Evolutionary conservation across 2,329 filamentous ascomycete species (phyloP), one percentile per base, ranked within the genome.

Genomic region (Cadophora gregata): DNA sequence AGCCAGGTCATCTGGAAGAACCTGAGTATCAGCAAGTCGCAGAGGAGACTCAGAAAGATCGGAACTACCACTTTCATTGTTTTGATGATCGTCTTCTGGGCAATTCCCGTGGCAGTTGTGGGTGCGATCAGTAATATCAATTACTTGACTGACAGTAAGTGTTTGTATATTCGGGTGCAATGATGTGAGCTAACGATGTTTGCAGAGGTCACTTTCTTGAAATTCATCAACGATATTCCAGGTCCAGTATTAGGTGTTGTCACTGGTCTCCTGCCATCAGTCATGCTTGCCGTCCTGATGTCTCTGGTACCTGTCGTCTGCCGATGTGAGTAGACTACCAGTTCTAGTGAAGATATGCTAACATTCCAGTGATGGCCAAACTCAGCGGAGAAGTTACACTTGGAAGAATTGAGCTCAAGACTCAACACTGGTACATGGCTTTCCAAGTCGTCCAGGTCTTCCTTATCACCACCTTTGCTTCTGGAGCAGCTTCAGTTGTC

Each of bases 401-500:
- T 6, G 90, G 93, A 1, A 85, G 89, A 10, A 88, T 97, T 19
- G 96, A 99, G 78, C 82, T 97, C 9, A 93, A 92, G 64, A 93
- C 92, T 0, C 93, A 98, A 76, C 94, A 93, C 74, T 92, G 88
- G 75, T 98, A 96, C 82, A 98, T 97, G 76, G 88, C 86, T 45
- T 96, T 96, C 81, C 92, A 96, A 78, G 88, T 97, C 48, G 85
- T 97, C 38, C 94, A 98, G 77, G 92, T 97, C 45, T 98, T 98
- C 81, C 81, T 98, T 64, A 87, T 98, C 59, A 90, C 92, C 0
- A 97, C 95, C 0, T 74, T 98, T 50, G 86, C 92, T 1, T 95
- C 93, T 16, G 90, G 93, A 1, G 94, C 94, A 10, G 87, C 93
- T 2, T 86, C 90, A 5, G 89, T 92, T 0, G 85, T 88, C 0